Evolutionary conservation across 352 stramenopile species (phyloP).

Genomic region (Phytopythium montanum): DNA sequence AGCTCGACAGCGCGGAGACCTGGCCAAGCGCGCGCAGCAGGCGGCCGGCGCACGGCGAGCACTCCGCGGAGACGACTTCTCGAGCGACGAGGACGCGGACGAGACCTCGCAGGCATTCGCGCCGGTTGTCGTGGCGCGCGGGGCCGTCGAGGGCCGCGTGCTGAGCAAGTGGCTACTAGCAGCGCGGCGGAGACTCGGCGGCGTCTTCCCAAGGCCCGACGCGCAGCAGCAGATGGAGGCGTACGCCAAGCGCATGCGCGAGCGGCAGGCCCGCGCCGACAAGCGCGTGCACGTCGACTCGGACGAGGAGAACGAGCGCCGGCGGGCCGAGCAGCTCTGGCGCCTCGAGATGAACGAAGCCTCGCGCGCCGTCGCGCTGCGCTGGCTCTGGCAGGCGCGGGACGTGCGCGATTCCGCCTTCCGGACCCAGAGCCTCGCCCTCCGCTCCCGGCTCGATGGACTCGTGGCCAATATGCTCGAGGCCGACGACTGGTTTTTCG

Average conservation of each 20-base stretch:
- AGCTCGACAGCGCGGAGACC: constrained; percentile 27
- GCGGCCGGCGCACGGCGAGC: constrained; percentile 9
- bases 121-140: constrained; percentile 88
- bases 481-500: constrained; percentile 94
- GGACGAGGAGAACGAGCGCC: constrained; percentile 60
- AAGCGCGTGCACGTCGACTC: constrained; percentile 65
- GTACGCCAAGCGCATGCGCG: constrained; percentile 91
- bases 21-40: constrained; percentile 46
- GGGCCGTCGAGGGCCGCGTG: constrained; percentile 89
- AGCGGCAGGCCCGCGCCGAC: constrained; percentile 52
- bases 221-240: constrained; percentile 88
- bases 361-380: constrained; percentile 60
- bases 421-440: constrained; percentile 36
- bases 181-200: constrained; percentile 88
- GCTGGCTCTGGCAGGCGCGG: constrained; percentile 80
- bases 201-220: constrained; percentile 85
- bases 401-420: constrained; percentile 51
- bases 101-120: constrained; percentile 82
- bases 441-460: constrained; percentile 49
- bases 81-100: constrained; percentile 80
- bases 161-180: constrained; percentile 94
- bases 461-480: constrained; percentile 83
- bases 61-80: constrained; percentile 91
- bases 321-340: constrained; percentile 40
- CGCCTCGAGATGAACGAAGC: constrained; percentile 82